Conservation (phyloP, 768 basidiomycete genomes). For the Naganishia kalamii region DNA sequence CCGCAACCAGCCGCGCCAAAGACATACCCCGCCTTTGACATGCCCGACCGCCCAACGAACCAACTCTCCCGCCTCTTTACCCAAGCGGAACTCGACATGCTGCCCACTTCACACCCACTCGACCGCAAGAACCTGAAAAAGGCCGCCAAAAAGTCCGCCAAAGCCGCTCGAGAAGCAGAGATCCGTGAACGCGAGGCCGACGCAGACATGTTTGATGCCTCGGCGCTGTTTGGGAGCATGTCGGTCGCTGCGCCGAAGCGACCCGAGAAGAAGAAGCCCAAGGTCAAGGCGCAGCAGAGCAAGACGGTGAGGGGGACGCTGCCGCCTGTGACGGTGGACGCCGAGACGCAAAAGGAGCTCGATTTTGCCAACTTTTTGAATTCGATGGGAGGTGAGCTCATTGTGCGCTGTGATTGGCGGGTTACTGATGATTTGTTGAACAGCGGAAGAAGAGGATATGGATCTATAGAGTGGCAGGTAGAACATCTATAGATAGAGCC, state of each 20-base stretch:
- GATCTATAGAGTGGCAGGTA: slow-evolving; percentile 22
- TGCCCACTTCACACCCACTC: slow-evolving; percentile 30
- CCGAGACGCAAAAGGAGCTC: slow-evolving; percentile 37
- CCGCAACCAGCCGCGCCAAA: background rate
- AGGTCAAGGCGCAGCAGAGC: slow-evolving; percentile 48
- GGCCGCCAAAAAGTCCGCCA: slow-evolving; percentile 37
- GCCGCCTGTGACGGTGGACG: slow-evolving; percentile 32
- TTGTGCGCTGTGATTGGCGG: background rate
- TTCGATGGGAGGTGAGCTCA: slow-evolving; percentile 37
- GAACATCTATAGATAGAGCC: too few species aligned
- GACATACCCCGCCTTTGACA: background rate
- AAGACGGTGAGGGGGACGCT: slow-evolving; percentile 26
- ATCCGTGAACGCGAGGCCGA: slow-evolving; percentile 31
- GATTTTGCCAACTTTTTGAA: slow-evolving; percentile 41
- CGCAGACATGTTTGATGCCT: slow-evolving; percentile 32
- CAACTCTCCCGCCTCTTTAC: slow-evolving; percentile 35
- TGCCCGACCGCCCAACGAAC: background rate
- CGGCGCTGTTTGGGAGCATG: slow-evolving; percentile 30
- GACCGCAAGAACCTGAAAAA: slow-evolving; percentile 40
- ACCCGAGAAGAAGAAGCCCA: slow-evolving; percentile 34
- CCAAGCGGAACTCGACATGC: slow-evolving; percentile 37
- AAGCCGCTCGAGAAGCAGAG: slow-evolving; percentile 30
- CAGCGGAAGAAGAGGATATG: slow-evolving; percentile 18
- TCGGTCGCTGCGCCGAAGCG: slow-evolving; percentile 50
- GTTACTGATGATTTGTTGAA: background rate